phyloP scores from a whole-genome alignment of 2,329 filamentous ascomycete genomes.

The Pseudogymnoascus sp. region DNA sequence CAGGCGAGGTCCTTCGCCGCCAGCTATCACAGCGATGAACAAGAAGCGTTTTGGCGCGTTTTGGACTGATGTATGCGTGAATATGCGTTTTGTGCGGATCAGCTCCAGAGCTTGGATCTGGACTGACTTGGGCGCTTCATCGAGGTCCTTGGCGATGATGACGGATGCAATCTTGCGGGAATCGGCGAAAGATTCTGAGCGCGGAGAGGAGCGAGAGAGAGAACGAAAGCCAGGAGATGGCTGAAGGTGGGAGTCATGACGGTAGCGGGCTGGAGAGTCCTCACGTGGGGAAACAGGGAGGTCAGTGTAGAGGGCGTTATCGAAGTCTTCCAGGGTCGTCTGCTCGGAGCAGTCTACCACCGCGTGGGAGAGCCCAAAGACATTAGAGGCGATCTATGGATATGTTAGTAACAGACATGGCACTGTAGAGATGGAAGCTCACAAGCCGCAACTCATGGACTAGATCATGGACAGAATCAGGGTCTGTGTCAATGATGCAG shows the following conservation, averaged over 20 bases:
- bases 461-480: constrained; percentile 57
- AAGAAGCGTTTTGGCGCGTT: constrained; percentile 71
- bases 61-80: constrained; percentile 67
- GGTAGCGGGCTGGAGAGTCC: constrained; percentile 22
- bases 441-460: constrained; percentile 67
- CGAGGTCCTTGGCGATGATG: constrained; percentile 72
- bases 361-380: constrained; percentile 65
- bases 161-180: constrained; percentile 66
- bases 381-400: constrained; percentile 54
- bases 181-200: constrained; percentile 33
- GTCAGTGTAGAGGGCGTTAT: constrained; percentile 54
- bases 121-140: constrained; percentile 63
- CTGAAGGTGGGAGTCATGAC: constrained; percentile 29
- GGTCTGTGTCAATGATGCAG: constrained; percentile 74
- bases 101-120: constrained; percentile 78
- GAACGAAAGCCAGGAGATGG: constrained; percentile 24
- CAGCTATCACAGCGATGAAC: constrained; percentile 64
- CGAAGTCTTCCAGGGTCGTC: constrained; percentile 77
- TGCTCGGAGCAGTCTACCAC: constrained; percentile 65
- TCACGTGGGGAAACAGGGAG: constrained; percentile 23
- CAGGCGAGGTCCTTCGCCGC: constrained; percentile 42
- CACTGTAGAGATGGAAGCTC: constrained; percentile 15
- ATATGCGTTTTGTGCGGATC: constrained; percentile 70
- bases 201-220: constrained; percentile 25
- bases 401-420: constrained; percentile 10